phyloP scores from a whole-genome alignment of 2,329 filamentous ascomycete genomes.

The Colletotrichum chrysophilum region DNA sequence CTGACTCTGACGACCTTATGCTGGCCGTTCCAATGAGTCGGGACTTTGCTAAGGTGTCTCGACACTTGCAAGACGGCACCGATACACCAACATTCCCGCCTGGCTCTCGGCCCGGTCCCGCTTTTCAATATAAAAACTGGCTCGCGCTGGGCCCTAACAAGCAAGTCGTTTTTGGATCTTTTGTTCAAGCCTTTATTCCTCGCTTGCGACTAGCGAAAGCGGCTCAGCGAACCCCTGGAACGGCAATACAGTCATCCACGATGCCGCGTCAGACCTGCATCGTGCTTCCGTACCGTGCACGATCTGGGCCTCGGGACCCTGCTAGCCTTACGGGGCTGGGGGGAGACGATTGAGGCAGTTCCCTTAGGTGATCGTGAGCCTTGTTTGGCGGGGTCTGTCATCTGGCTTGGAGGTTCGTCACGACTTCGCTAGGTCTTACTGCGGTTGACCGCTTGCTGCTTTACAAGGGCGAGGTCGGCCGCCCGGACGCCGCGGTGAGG shows the following conservation, averaged over 20 bases:
- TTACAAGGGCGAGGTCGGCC: background rate
- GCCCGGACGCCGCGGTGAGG: background rate
- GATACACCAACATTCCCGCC: background rate
- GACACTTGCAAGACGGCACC: background rate
- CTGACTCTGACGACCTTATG: accelerated
- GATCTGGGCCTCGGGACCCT: background rate
- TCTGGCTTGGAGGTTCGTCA: background rate
- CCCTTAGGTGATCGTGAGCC: background rate
- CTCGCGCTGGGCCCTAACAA: background rate
- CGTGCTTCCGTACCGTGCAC: background rate
- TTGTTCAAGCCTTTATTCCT: background rate
- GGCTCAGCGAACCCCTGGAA: background rate
- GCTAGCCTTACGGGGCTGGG: background rate
- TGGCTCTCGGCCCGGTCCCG: background rate
- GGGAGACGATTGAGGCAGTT: accelerated
- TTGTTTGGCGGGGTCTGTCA: background rate
- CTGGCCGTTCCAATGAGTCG: background rate
- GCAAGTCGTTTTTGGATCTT: background rate
- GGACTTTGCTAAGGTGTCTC: background rate
- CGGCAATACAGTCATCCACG: background rate
- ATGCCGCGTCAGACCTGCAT: background rate
- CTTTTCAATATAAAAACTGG: background rate
- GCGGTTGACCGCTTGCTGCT: background rate
- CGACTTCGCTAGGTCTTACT: background rate
- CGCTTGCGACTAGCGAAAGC: background rate